Conservation (phyloP, 805 yeast genomes). For the Komagataella phaffii region DNA sequence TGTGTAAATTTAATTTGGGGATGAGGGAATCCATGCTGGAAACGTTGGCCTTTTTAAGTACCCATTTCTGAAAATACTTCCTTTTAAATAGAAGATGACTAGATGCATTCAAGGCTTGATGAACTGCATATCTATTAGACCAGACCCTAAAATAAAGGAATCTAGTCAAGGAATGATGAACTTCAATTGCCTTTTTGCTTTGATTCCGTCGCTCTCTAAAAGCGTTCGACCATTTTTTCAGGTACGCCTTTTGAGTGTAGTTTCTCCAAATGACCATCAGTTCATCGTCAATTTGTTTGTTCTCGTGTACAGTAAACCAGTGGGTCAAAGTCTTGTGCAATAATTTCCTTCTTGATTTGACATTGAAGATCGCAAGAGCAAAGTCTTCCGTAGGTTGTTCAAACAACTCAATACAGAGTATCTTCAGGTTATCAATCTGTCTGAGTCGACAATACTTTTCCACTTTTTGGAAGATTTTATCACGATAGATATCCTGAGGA, state of each 20-base stretch:
- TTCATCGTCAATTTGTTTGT: neutral
- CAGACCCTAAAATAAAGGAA: neutral
- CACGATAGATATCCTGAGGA: neutral
- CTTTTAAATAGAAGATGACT: neutral
- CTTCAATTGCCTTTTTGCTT: neutral
- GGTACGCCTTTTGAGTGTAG: neutral
- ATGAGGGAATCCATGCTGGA: neutral
- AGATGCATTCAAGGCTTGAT: neutral
- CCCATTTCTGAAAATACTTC: neutral
- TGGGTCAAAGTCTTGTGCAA: neutral
- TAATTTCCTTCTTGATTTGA: neutral
- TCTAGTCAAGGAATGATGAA: neutral
- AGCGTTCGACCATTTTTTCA: neutral
- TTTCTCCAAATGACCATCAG: neutral
- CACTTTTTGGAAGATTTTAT: constrained; percentile 2
- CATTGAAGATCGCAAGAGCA: neutral
- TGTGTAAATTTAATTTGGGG: neutral
- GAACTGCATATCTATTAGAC: neutral
- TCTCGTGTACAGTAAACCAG: neutral
- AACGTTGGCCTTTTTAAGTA: neutral
- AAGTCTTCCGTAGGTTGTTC: neutral
- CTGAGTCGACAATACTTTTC: neutral
- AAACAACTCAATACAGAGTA: neutral
- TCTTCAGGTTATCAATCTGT: neutral
- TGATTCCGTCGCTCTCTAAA: neutral